Evolutionary conservation across 2,329 filamentous ascomycete species (phyloP).

Genomic region (Capronia americana): DNA sequence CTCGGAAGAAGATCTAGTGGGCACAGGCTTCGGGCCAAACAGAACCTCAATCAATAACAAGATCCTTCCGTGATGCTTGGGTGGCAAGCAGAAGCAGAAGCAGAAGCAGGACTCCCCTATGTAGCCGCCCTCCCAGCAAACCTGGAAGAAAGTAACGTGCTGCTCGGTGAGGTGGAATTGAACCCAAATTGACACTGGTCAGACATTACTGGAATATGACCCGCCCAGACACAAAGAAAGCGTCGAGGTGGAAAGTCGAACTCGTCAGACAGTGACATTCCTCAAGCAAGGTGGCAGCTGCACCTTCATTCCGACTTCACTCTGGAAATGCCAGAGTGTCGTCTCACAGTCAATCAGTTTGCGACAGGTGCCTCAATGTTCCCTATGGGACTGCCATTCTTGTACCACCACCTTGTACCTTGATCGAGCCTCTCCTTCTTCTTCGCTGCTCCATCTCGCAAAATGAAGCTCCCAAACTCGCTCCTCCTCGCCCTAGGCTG

Average conservation of each 20-base stretch:
- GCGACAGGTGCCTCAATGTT: constrained; percentile 14
- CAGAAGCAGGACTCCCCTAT: background rate
- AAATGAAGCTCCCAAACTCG: constrained; percentile 22
- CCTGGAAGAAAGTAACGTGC: background rate
- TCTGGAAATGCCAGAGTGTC: background rate
- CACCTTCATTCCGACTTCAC: background rate
- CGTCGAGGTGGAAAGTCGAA: background rate
- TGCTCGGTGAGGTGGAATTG: background rate
- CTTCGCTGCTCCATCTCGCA: background rate
- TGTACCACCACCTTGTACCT: constrained; percentile 35
- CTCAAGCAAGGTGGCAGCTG: background rate
- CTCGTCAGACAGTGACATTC: background rate
- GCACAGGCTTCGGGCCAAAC: background rate
- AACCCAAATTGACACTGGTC: background rate
- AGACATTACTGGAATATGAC: background rate
- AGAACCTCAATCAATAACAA: background rate
- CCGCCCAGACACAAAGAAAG: background rate
- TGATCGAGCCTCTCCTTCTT: constrained; percentile 17
- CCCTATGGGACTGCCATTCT: constrained; percentile 19
- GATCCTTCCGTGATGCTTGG: background rate
- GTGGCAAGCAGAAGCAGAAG: background rate
- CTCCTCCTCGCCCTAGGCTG: constrained; percentile 58
- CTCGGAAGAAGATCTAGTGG: background rate
- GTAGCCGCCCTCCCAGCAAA: background rate
- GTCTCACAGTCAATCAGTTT: background rate